These are phyloP conservation scores for Cordyceps militaris DNA, from an alignment of 2,329 filamentous ascomycete genomes.

Conservation along the genomic window DNA sequence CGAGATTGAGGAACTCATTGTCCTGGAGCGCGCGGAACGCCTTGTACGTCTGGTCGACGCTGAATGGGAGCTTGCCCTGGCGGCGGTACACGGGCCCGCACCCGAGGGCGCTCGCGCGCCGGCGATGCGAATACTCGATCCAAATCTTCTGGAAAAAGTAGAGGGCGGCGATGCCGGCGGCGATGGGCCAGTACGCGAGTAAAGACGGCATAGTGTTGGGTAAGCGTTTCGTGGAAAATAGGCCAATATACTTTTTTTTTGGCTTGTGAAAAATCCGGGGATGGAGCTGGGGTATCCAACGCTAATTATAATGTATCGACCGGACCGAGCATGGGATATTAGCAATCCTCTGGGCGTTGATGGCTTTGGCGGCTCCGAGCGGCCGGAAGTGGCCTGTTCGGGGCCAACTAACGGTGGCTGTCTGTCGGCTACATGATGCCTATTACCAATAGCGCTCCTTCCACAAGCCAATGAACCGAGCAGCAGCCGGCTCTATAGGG, in stretches of 20 bases:
- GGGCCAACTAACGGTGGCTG: background rate
- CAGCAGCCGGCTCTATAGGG: background rate
- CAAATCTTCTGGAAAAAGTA: background rate
- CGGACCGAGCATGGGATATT: background rate
- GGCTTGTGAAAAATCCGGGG: background rate
- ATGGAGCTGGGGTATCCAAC: background rate
- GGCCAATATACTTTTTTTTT: too few species aligned
- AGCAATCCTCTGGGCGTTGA: background rate
- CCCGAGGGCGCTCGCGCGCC: background rate
- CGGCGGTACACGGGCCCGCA: background rate
- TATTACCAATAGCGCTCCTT: background rate
- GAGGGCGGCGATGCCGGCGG: background rate
- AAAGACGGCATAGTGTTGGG: background rate
- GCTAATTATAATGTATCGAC: background rate
- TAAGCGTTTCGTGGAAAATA: too few species aligned
- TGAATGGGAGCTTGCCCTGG: background rate
- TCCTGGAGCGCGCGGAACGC: background rate
- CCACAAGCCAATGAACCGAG: background rate
- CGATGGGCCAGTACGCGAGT: slow-evolving; percentile 5
- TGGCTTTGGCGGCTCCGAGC: background rate
- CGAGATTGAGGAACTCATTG: background rate
- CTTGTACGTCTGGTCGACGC: background rate
- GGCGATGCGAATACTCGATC: background rate
- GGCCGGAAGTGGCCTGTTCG: background rate
- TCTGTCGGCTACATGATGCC: background rate